Conservation (phyloP, 257 asterid species). For the Ilex aquifolium region DNA sequence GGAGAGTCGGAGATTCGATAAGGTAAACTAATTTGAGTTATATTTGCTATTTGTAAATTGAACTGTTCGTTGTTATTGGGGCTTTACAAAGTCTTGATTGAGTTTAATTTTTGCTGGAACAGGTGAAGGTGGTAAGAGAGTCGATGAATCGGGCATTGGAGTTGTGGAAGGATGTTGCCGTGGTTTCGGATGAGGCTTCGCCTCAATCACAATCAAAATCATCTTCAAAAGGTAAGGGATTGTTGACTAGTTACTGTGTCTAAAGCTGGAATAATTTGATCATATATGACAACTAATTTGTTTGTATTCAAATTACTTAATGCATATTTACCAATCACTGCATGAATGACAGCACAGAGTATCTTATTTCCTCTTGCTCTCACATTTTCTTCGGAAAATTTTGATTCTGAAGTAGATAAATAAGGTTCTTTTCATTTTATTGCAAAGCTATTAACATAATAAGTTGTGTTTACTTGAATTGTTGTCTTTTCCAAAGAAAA, state of each 20-base stretch:
- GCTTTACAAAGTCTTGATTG: not conserved
- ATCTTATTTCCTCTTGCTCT: not conserved
- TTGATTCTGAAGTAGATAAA: no score
- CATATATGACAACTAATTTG: not conserved
- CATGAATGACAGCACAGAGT: not conserved
- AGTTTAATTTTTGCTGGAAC: conserved; percentile 3
- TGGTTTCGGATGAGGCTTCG: conserved; percentile 25
- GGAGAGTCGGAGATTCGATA: conserved; percentile 68
- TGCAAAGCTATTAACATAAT: no score
- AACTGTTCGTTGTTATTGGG: not conserved
- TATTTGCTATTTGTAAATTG: not conserved
- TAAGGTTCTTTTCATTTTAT: no score
- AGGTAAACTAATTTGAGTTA: conserved; percentile 29
- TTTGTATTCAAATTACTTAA: not conserved
- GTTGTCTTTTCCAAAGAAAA: no score
- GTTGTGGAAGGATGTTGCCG: conserved; percentile 60
- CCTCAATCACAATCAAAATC: conserved; percentile 29
- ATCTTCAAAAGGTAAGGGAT: conserved; percentile 45
- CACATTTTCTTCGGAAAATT: not conserved
- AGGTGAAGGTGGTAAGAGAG: conserved; percentile 89
- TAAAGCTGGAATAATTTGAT: not conserved
- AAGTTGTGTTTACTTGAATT: no score
- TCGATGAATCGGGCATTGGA: conserved; percentile 73
- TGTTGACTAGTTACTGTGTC: not conserved
- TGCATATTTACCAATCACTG: not conserved